Evolutionary conservation across 2,329 filamentous ascomycete species (phyloP).

Genomic region (Calonectria hawksworthii): DNA sequence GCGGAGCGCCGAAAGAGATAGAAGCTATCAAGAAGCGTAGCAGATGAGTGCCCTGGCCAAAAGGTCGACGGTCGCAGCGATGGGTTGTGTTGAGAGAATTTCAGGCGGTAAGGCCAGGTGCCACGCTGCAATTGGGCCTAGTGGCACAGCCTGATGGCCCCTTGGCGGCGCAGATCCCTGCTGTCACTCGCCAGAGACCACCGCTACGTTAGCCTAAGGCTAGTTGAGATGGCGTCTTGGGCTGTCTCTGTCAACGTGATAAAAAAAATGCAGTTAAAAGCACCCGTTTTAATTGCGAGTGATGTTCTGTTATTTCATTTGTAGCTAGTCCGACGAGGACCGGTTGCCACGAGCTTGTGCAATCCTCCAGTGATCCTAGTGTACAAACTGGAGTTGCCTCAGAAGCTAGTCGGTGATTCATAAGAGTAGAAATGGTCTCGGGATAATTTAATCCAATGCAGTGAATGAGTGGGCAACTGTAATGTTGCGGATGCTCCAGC

Average conservation of each 20-base stretch:
- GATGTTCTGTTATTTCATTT: not conserved
- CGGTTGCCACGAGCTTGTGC: not conserved
- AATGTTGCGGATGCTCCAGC: no score
- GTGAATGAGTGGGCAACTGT: no score
- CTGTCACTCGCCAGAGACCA: not conserved
- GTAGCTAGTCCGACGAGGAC: not conserved
- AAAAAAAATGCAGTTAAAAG: not conserved
- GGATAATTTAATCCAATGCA: not conserved
- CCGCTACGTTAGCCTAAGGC: not conserved
- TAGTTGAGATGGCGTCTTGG: not conserved
- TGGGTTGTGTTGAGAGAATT: not conserved
- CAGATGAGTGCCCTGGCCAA: not conserved
- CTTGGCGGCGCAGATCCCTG: not conserved
- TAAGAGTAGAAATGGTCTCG: not conserved
- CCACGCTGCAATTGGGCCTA: not conserved
- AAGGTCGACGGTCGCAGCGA: not conserved
- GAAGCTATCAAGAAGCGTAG: not conserved
- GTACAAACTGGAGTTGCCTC: not conserved
- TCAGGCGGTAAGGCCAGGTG: not conserved
- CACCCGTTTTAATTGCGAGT: not conserved
- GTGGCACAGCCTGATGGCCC: not conserved
- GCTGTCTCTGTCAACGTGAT: not conserved
- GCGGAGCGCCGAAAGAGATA: not conserved
- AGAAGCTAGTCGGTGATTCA: not conserved
- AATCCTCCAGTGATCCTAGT: not conserved